Percentiles rank a stretch among this genome's conserved stretches.
phyloP scores from a whole-genome alignment of 1,139 yeast genomes.

The Suhomyces terraborum region DNA sequence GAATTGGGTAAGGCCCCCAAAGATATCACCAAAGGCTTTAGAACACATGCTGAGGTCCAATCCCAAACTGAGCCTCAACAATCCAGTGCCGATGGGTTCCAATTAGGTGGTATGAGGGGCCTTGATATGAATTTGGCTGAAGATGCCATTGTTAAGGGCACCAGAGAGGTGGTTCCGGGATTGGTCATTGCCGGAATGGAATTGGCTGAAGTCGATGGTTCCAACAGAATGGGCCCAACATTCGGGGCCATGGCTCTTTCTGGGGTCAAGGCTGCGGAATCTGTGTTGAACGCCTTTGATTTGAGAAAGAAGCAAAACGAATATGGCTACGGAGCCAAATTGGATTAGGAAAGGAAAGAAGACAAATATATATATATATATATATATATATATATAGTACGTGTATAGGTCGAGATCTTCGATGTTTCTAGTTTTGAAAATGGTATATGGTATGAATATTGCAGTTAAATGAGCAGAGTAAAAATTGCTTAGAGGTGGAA shows the following conservation, averaged over 20 bases:
- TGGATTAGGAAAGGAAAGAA: not conserved
- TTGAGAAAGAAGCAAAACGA: slow-evolving; percentile 47
- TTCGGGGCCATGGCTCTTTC: slow-evolving; percentile 81
- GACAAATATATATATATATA: not conserved
- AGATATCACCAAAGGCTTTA: slow-evolving; percentile 23
- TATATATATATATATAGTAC: too few relatives aligned
- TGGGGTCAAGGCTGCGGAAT: slow-evolving; percentile 76
- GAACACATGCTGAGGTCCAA: slow-evolving; percentile 13
- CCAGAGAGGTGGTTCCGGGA: slow-evolving; percentile 71
- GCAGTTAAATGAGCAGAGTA: too few relatives aligned
- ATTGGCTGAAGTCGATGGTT: slow-evolving; percentile 73
- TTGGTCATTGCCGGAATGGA: slow-evolving; percentile 83
- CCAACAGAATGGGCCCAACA: slow-evolving; percentile 84
- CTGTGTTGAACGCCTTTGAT: slow-evolving; percentile 54
- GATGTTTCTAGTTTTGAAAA: too few relatives aligned
- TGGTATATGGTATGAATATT: too few relatives aligned
- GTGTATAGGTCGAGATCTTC: too few relatives aligned
- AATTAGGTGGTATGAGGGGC: slow-evolving; percentile 75
- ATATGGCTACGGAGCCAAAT: slow-evolving; percentile 19
- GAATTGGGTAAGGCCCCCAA: slow-evolving; percentile 33
- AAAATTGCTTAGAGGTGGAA: too few relatives aligned
- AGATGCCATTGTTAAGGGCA: slow-evolving; percentile 72
- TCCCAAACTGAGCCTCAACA: slow-evolving; percentile 2
- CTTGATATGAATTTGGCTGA: slow-evolving; percentile 79
- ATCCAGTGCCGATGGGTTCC: slow-evolving; percentile 40